These are phyloP conservation scores for Verticillium isaacii DNA, from an alignment of 2,329 filamentous ascomycete genomes.

Conservation along the genomic window DNA sequence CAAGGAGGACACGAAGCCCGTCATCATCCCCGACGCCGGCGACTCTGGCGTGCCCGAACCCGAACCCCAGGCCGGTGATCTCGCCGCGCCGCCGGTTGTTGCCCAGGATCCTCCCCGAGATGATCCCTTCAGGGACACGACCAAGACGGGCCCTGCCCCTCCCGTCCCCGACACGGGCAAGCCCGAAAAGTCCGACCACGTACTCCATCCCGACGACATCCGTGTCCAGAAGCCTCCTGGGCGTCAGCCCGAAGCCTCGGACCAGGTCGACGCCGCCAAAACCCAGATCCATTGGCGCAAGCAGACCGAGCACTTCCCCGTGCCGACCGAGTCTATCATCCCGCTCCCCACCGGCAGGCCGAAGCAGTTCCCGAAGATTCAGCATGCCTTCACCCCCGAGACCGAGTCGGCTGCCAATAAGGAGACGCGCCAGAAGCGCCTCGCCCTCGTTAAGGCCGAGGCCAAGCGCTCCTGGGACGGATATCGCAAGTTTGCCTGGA, in stretches of 20 bases:
- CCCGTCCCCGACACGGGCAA: conserved; percentile 2
- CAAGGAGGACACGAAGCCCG: conserved; percentile 13
- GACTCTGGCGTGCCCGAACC: not conserved
- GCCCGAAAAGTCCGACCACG: conserved; percentile 1
- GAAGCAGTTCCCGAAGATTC: conserved; percentile 69
- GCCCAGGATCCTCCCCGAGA: not conserved
- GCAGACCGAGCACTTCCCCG: conserved; percentile 70
- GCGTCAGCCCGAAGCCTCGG: conserved; percentile 9
- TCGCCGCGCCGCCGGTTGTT: not conserved
- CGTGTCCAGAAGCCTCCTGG: conserved; percentile 16
- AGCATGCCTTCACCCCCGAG: conserved; percentile 68
- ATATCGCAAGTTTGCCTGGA: conserved; percentile 76
- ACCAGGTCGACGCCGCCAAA: conserved; percentile 17
- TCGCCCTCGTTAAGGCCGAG: conserved; percentile 64
- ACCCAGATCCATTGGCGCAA: conserved; percentile 65
- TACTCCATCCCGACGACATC: conserved; percentile 4
- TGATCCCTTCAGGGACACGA: not conserved
- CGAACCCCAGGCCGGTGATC: not conserved
- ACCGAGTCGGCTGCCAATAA: conserved; percentile 42
- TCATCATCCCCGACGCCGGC: conserved; percentile 11
- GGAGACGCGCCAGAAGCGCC: conserved; percentile 58
- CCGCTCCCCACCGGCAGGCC: conserved; percentile 68
- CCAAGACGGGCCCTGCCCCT: not conserved
- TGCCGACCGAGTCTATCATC: conserved; percentile 67
- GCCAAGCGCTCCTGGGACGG: conserved; percentile 77